A percentile compares a stretch with the other conserved stretches of the same genome.
These are phyloP conservation scores for Mycena filopes DNA, from an alignment of 768 basidiomycete species.

Conservation along the genomic window DNA sequence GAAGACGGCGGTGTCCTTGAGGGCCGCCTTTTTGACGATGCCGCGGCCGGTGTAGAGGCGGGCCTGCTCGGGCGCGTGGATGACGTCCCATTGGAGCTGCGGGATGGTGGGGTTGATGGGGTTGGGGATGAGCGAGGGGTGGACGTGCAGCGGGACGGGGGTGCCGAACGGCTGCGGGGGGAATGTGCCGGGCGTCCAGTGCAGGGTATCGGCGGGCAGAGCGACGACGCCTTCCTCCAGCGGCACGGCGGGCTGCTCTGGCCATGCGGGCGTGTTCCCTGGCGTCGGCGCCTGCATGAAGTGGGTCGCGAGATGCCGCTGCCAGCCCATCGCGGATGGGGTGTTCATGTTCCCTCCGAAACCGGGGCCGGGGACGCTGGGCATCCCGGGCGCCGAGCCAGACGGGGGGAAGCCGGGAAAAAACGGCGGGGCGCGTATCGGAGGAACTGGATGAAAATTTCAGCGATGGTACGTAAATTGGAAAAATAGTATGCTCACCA, in stretches of 20 bases:
- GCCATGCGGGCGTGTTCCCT: slow-evolving; percentile 27
- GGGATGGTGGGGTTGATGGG: slow-evolving; percentile 49
- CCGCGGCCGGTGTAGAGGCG: slow-evolving; percentile 45
- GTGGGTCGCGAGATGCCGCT: slow-evolving; percentile 12
- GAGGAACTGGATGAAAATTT: slow-evolving; percentile 18
- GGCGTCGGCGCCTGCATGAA: not conserved
- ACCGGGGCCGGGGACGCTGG: slow-evolving; percentile 4
- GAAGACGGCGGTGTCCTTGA: slow-evolving; percentile 46
- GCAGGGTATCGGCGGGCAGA: slow-evolving; percentile 18
- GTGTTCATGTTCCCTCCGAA: slow-evolving; percentile 13
- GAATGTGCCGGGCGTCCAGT: slow-evolving; percentile 29
- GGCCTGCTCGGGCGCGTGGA: slow-evolving; percentile 49
- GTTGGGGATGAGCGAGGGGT: slow-evolving; percentile 42
- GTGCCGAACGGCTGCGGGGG: slow-evolving; percentile 32
- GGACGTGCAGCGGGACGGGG: slow-evolving; percentile 32
- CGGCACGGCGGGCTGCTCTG: not conserved
- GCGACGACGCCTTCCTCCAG: slow-evolving; percentile 18
- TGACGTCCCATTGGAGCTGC: slow-evolving; percentile 55
- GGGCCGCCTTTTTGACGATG: slow-evolving; percentile 40
- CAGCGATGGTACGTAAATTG: slow-evolving; percentile 15
- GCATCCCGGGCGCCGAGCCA: not conserved
- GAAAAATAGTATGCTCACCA: slow-evolving; percentile 17
- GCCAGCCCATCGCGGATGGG: slow-evolving; percentile 28
- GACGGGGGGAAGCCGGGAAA: slow-evolving; percentile 5
- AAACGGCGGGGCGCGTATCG: slow-evolving; percentile 12